These are phyloP conservation scores for Colletotrichum scovillei DNA, from an alignment of 2,329 filamentous ascomycete genomes.

Conservation along the genomic window DNA sequence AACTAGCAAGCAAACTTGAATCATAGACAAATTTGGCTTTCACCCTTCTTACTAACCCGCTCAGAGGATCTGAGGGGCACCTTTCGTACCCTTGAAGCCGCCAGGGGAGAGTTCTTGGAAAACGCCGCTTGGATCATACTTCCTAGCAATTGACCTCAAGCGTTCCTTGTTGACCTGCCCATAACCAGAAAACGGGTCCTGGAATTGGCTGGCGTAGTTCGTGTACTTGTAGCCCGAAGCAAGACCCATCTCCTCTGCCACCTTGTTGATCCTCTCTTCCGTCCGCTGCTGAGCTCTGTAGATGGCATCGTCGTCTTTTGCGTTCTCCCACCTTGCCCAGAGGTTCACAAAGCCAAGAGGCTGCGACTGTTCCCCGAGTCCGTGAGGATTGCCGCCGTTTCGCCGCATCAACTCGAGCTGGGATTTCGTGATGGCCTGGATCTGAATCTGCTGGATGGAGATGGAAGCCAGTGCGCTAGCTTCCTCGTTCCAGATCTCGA, in stretches of 20 bases:
- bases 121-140: slow-evolving; percentile 51
- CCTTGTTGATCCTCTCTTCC: slow-evolving; percentile 40
- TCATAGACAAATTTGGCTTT: no score
- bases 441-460: slow-evolving; percentile 39
- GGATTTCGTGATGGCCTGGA: slow-evolving; percentile 54
- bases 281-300: slow-evolving; percentile 41
- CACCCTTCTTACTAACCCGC: no score
- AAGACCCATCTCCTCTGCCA: slow-evolving; percentile 45
- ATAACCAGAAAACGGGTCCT: slow-evolving; percentile 52
- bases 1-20: no score
- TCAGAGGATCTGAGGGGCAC: not conserved
- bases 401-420: slow-evolving; percentile 44
- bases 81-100: slow-evolving; percentile 50
- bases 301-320: slow-evolving; percentile 47
- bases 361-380: slow-evolving; percentile 39
- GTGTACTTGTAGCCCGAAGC: slow-evolving; percentile 55
- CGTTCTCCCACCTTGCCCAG: slow-evolving; percentile 41
- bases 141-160: slow-evolving; percentile 44
- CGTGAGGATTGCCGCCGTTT: slow-evolving; percentile 46
- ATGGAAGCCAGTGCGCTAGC: slow-evolving; percentile 29
- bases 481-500: slow-evolving; percentile 31
- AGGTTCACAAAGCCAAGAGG: slow-evolving; percentile 38
- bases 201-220: slow-evolving; percentile 55
- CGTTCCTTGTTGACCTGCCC: slow-evolving; percentile 50
- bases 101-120: slow-evolving; percentile 51